Evolutionary conservation across 2,329 filamentous ascomycete species (phyloP).

Genomic region (Microdochium trichocladiopsis): DNA sequence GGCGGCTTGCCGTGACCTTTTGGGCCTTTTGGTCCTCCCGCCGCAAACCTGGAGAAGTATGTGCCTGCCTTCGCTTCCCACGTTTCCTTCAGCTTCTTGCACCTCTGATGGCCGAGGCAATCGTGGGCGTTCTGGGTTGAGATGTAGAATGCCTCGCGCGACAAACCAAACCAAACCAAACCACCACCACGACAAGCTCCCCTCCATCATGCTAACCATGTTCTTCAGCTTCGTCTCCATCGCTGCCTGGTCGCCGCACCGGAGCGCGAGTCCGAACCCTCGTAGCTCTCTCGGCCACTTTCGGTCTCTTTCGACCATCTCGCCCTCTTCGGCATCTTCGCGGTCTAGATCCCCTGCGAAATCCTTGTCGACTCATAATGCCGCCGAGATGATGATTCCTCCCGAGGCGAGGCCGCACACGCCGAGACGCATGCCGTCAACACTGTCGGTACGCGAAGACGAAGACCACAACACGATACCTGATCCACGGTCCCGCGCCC

Average conservation of each 20-base stretch:
- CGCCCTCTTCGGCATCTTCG: slow-evolving; percentile 30
- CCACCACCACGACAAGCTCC: background rate
- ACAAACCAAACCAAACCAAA: too few species aligned
- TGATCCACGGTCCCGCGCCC: slow-evolving; percentile 49
- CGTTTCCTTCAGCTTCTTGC: background rate
- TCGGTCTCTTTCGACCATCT: slow-evolving; percentile 45
- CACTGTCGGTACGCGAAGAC: slow-evolving; percentile 38
- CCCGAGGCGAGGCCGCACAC: slow-evolving; percentile 16
- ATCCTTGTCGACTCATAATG: slow-evolving; percentile 17
- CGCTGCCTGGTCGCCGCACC: slow-evolving; percentile 44
- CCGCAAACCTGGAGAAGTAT: background rate
- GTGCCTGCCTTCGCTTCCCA: background rate
- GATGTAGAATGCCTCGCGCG: background rate
- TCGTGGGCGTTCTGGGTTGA: background rate
- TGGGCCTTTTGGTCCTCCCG: background rate
- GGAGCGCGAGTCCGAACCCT: slow-evolving; percentile 21
- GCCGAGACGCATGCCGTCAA: slow-evolving; percentile 25
- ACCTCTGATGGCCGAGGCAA: background rate
- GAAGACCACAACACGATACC: slow-evolving; percentile 64
- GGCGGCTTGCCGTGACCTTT: background rate
- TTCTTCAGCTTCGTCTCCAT: slow-evolving; percentile 43
- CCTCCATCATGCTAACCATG: slow-evolving; percentile 6
- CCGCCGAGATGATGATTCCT: slow-evolving; percentile 15
- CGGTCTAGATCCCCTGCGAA: slow-evolving; percentile 28
- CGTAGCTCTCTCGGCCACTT: slow-evolving; percentile 39